Evolutionary conservation across 2,329 filamentous ascomycete genomes (phyloP).

Genomic region (Colletotrichum limetticola): DNA sequence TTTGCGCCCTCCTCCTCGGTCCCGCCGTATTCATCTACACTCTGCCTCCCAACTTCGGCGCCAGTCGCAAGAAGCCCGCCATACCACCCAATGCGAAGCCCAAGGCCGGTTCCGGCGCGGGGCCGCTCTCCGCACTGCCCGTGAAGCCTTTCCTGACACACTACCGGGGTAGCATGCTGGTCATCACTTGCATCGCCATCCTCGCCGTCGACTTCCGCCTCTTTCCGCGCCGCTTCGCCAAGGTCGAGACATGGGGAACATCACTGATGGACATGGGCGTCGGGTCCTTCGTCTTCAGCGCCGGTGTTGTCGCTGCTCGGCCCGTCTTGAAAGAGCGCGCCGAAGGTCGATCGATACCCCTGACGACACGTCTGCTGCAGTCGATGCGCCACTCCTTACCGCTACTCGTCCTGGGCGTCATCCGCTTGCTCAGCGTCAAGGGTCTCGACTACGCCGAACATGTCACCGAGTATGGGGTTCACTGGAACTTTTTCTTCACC

Average conservation of each 20-base stretch:
- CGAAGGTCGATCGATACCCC: conserved; percentile 58
- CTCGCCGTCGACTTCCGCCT: conserved; percentile 96
- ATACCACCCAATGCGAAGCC: conserved; percentile 55
- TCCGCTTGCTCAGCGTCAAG: conserved; percentile 90
- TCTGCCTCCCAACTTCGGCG: conserved; percentile 56
- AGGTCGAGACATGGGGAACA: conserved; percentile 99
- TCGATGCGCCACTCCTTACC: conserved; percentile 86
- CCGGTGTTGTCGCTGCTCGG: conserved; percentile 88
- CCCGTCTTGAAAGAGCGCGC: conserved; percentile 77
- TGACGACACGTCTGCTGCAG: conserved; percentile 68
- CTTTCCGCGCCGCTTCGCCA: conserved; percentile 94
- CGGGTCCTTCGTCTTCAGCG: conserved; percentile 96
- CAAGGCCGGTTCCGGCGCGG: conserved; percentile 40
- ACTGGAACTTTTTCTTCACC: conserved; percentile 99
- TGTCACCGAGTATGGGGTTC: conserved; percentile 95
- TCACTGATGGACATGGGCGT: conserved; percentile 99
- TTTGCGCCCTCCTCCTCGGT: conserved; percentile 78
- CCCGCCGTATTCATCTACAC: conserved; percentile 74
- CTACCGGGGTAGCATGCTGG: conserved; percentile 92
- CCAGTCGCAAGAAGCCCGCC: conserved; percentile 57
- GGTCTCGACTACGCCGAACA: conserved; percentile 96
- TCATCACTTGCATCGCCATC: conserved; percentile 89
- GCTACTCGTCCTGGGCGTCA: conserved; percentile 80
- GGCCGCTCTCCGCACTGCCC: conserved; percentile 67
- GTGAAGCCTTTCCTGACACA: conserved; percentile 92